Evolutionary conservation across 257 asterid genomes (phyloP).

Genomic region (Gentiana dahurica): DNA sequence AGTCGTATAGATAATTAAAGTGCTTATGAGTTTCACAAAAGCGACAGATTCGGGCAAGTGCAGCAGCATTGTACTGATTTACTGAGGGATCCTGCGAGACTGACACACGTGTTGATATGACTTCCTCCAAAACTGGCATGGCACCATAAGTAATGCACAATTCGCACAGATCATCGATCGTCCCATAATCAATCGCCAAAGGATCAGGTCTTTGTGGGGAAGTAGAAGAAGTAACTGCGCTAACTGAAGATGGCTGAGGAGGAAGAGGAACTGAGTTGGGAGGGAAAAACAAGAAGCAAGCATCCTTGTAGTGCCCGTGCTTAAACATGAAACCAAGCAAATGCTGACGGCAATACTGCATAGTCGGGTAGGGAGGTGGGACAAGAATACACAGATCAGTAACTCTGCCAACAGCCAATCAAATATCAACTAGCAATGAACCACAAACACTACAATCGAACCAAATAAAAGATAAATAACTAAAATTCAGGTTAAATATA

Average conservation of each 20-base stretch:
- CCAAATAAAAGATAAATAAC: not conserved
- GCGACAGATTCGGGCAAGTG: slow-evolving; percentile 80
- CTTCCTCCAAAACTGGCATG: slow-evolving; percentile 83
- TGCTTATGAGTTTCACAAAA: slow-evolving; percentile 91
- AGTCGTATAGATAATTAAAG: slow-evolving; percentile 80
- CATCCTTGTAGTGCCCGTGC: slow-evolving; percentile 86
- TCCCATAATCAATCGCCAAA: slow-evolving; percentile 84
- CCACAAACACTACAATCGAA: not conserved
- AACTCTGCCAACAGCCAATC: slow-evolving; percentile 1
- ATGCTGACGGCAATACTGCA: slow-evolving; percentile 93
- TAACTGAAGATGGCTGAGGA: slow-evolving; percentile 53
- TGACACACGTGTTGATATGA: slow-evolving; percentile 51
- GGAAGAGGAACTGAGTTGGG: slow-evolving; percentile 60
- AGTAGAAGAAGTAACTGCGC: slow-evolving; percentile 58
- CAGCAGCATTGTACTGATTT: slow-evolving; percentile 75
- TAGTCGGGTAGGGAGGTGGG: not conserved
- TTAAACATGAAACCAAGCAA: slow-evolving; percentile 83
- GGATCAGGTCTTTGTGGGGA: slow-evolving; percentile 87
- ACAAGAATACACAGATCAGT: no score
- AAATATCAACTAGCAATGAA: not conserved
- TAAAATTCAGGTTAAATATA: not conserved
- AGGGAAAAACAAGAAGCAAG: slow-evolving; percentile 82
- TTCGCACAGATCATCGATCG: slow-evolving; percentile 81
- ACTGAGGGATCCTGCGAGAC: slow-evolving; percentile 42
- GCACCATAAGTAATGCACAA: slow-evolving; percentile 83